Percentiles rank a stretch among this genome's conserved stretches.
phyloP scores from a whole-genome alignment of 73 alveolate genomes.

The Tetrahymena malaccensis region DNA sequence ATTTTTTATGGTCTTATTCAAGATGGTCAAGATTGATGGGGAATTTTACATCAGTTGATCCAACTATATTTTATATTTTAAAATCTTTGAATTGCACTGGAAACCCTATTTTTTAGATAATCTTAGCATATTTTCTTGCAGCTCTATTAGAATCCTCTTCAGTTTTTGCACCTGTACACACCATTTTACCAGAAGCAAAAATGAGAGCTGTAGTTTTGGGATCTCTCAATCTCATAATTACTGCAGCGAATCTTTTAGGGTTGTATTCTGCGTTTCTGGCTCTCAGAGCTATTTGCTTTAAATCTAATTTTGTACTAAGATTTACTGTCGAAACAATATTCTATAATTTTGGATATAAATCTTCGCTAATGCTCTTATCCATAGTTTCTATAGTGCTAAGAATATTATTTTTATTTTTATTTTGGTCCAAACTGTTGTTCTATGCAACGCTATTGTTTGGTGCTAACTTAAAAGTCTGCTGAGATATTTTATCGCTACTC shows the following conservation, averaged over 20 bases:
- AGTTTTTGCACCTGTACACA: conserved; percentile 94
- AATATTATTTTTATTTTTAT: neutral
- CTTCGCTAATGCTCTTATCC: neutral
- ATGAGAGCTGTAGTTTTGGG: conserved; percentile 97
- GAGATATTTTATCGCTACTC: neutral
- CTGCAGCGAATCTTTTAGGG: conserved; percentile 98
- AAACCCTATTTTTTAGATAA: conserved; percentile 75
- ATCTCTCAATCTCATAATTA: conserved; percentile 91
- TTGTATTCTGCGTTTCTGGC: conserved; percentile 95
- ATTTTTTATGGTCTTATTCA: conserved; percentile 36
- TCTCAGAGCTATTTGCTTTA: conserved; percentile 73
- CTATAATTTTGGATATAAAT: conserved; percentile 51
- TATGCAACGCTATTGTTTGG: neutral
- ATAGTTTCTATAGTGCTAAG: neutral
- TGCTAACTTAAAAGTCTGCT: neutral
- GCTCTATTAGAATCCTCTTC: conserved; percentile 87
- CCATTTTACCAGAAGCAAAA: conserved; percentile 95
- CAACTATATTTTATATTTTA: conserved; percentile 86
- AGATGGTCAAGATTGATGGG: conserved; percentile 79
- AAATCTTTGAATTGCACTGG: conserved; percentile 81
- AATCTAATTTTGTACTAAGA: conserved; percentile 70
- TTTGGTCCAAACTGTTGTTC: neutral
- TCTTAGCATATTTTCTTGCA: conserved; percentile 91
- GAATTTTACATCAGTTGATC: conserved; percentile 77
- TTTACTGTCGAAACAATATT: conserved; percentile 89